phyloP scores from a whole-genome alignment of 2,329 filamentous ascomycete species.

The Pseudogymnoascus sp. region DNA sequence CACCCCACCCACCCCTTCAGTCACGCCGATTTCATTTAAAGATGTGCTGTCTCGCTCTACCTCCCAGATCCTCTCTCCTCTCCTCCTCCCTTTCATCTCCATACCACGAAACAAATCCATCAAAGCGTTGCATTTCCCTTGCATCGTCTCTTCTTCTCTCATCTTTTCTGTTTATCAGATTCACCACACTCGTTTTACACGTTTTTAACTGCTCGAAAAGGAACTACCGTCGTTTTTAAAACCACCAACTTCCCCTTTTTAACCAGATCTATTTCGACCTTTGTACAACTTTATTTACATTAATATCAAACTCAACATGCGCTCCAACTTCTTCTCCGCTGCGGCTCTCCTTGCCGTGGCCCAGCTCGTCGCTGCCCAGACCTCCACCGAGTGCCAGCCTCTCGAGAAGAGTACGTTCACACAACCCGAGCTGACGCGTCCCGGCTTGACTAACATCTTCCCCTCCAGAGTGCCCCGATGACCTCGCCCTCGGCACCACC shows the following conservation, averaged over 20 bases:
- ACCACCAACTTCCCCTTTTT: background rate
- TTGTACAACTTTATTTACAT: background rate
- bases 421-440: background rate
- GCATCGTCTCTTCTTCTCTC: background rate
- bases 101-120: background rate
- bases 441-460: slow-evolving; percentile 16
- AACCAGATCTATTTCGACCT: background rate
- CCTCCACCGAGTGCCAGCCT: slow-evolving; percentile 39
- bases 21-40: background rate
- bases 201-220: background rate
- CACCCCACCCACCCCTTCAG: background rate
- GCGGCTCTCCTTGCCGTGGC: slow-evolving; percentile 24
- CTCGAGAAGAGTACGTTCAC: slow-evolving; percentile 30
- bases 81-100: background rate
- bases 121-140: background rate
- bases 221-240: background rate
- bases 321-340: slow-evolving; percentile 11
- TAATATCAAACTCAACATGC: slow-evolving; percentile 9
- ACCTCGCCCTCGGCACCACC: slow-evolving; percentile 35
- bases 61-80: background rate
- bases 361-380: slow-evolving; percentile 34
- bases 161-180: background rate
- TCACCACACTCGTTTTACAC: slow-evolving; percentile 9
- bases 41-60: background rate
- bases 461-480: slow-evolving; percentile 32